Evolutionary conservation across 108 stramenopile genomes (phyloP).

Genomic region (Nitzschia sp.): DNA sequence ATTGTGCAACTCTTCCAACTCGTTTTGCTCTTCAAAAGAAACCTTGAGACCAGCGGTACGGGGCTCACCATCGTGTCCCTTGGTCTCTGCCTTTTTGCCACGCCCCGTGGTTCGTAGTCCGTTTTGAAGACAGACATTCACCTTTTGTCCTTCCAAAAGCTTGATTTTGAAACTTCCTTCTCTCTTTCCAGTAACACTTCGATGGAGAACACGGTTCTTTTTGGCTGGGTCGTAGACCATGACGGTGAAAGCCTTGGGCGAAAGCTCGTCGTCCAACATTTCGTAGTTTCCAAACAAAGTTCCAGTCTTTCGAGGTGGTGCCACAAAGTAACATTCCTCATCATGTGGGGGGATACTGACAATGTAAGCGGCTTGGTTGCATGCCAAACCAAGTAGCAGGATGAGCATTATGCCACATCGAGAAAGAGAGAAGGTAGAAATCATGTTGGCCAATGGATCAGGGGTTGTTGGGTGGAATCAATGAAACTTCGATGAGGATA

Average conservation of each 20-base stretch:
- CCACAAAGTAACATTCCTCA: constrained; percentile 29
- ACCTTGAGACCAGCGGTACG: constrained; percentile 28
- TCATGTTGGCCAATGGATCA: no score
- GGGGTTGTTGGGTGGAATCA: no score
- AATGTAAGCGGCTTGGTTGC: constrained; percentile 21
- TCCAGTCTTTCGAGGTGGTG: constrained; percentile 10
- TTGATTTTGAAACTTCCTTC: constrained; percentile 34
- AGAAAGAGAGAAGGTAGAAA: no score
- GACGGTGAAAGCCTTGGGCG: constrained; percentile 21
- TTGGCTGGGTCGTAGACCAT: constrained; percentile 17
- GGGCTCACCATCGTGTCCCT: constrained; percentile 11
- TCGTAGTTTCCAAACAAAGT: constrained; percentile 35
- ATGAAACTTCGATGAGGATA: no score
- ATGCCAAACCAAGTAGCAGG: background rate
- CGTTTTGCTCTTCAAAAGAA: constrained; percentile 25
- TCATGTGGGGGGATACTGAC: constrained; percentile 26
- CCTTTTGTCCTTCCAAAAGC: constrained; percentile 18
- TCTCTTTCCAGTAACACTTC: constrained; percentile 20
- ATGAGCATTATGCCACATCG: background rate
- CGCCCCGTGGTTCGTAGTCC: constrained; percentile 14
- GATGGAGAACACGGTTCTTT: constrained; percentile 19
- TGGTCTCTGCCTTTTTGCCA: constrained; percentile 1
- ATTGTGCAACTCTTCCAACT: constrained; percentile 11
- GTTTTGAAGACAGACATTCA: constrained; percentile 34
- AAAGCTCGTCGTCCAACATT: constrained; percentile 21